Conservation (phyloP, 2,329 filamentous ascomycete genomes). For the Xylaria sp. region DNA sequence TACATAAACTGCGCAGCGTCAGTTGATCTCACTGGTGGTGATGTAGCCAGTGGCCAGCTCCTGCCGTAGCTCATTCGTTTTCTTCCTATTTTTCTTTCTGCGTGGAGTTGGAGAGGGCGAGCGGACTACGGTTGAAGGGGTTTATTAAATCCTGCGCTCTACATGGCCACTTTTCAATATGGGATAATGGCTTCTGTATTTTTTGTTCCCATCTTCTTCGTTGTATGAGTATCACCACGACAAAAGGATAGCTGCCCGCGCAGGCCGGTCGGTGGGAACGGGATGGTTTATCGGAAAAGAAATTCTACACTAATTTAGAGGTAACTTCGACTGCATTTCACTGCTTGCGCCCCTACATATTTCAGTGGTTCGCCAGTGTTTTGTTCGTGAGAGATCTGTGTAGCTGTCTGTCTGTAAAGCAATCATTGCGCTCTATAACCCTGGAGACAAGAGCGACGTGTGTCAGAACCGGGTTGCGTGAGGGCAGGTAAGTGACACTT, state of each 20-base stretch:
- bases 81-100: conserved; percentile 18
- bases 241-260: conserved; percentile 1
- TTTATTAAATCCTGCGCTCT: background rate
- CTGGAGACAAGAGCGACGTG: too few relatives aligned
- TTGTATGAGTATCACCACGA: conserved; percentile 22
- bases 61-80: conserved; percentile 7
- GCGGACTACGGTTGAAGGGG: conserved; percentile 8
- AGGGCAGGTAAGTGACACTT: too few relatives aligned
- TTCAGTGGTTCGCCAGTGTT: too few relatives aligned
- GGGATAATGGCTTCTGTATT: background rate
- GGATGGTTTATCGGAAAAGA: background rate
- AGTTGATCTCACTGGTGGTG: conserved; percentile 5
- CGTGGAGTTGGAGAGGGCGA: conserved; percentile 24
- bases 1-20: background rate
- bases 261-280: background rate
- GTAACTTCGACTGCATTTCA: background rate
- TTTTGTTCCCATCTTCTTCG: background rate
- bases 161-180: conserved; percentile 9
- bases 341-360: too few relatives aligned
- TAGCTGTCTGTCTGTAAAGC: background rate
- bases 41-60: conserved; percentile 1
- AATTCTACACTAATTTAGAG: conserved; percentile 4
- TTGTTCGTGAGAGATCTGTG: background rate
- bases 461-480: too few relatives aligned
- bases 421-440: too few relatives aligned